Base-by-base conservation (phyloP, 441 rosid genomes). In the Aleurites moluccanus region DNA sequence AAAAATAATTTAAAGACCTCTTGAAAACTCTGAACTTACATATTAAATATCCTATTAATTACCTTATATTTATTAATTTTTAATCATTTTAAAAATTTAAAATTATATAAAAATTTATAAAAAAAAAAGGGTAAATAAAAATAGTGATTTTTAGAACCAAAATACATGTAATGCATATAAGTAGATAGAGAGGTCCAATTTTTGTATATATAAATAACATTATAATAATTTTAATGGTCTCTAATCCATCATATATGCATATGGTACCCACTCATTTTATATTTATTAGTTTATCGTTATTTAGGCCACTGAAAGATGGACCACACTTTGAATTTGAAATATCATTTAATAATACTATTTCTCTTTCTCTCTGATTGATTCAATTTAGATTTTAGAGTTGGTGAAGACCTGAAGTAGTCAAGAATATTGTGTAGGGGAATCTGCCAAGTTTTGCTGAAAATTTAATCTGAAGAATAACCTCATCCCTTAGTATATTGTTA, bases 371-470 rank as follows among this genome's bases (percentile, higher is more conserved):
- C 40, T 62, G 16, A 27, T 28, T 2, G 1, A 79, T 79, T 73
- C 77, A 81, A 57, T 80, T 64, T 80, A 38, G 80, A 66, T 55
- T 74, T 72, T 45, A 68, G 80, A 61, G 83, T 27, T 57, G 45
- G 79, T 77, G 78, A 60, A n/a, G n/a, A n/a, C n/a, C n/a, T n/a
- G n/a, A n/a, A 63, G 74, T 20, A 2, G 79, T 80, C 85, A 79
- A 87, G 87, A 82, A 84, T 80, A 81, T 80, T 57, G 18, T 67
- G 73, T 21, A 49, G 81, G 52, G 81, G 84, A 86, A 85, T 86
- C 89, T 82, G 76, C 81, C 80, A 79, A 77, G 80, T 77, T 83
- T 78, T 80, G 70, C 70, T 66, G 63, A 64, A 67, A 69, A 65
- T 33, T 81, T 77, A 81, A 76, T 85, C 84, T 76, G 61, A 45